Evolutionary conservation across 2,329 filamentous ascomycete genomes (phyloP), one percentile per base, ranked within the genome.

Genomic region (Hawksworthiomyces lignivorus): DNA sequence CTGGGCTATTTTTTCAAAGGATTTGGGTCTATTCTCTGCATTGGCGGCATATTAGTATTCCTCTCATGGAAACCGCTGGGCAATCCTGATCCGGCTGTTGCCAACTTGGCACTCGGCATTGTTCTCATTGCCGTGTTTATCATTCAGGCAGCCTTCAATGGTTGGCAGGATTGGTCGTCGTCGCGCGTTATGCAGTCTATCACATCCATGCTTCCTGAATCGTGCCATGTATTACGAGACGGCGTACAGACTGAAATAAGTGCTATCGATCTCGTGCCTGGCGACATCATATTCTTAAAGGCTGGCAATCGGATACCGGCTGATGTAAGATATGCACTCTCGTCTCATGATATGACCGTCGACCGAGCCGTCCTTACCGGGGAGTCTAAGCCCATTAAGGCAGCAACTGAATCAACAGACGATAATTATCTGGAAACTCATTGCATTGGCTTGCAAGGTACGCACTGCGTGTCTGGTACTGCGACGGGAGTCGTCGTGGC

Each of bases 101-200:
- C 84, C 7, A 89, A 90, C 55, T 50, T 78, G 50, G 84, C 83
- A 0, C 69, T 89, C 17, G 84, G 80, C 1, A 84, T 87, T 52
- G 83, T 89, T 3, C 63, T 89, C 7, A 58, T 82, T 2, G 72
- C 77, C 5, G 83, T 89, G 7, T 88, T 82, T 53, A 60, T 80
- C 48, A 75, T 82, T 27, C 77, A 82, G 52, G 84, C 81, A 14
- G 74, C 67, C 4, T 87, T 87, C 62, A 80, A 80, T 53, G 73
- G 74, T 53, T 82, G 72, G 67, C 77, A 81, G 53, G 84, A 89
- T 55, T 89, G 82, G 75, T 86, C 82, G 2, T 84, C 82, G 1
- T 82, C 76, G 2, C 68, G 80, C 5, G 83, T 87, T 41, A 89
- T 89, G 84, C 76, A 79, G 15, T 86, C 82, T 0, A 89, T 89